phyloP scores from a whole-genome alignment of 495 filamentous ascomycete genomes.

The Aspergillus nidulans region DNA sequence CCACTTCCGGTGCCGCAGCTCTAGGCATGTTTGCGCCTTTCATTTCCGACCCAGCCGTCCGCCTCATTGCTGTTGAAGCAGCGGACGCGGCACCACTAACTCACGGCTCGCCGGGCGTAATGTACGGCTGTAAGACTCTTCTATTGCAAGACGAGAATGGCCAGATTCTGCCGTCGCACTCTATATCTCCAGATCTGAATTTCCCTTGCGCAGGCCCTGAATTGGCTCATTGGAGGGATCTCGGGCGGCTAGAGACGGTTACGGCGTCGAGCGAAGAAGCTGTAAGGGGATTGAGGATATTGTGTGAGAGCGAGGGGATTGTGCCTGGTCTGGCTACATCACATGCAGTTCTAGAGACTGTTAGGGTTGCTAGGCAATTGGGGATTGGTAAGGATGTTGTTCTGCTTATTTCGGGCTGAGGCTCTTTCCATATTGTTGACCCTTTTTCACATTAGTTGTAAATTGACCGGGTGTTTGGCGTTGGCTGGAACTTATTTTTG shows the following conservation, averaged over 20 bases:
- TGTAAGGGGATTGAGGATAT: conserved; percentile 28
- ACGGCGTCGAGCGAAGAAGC: conserved; percentile 31
- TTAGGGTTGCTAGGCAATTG: conserved; percentile 26
- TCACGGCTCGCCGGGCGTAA: conserved; percentile 26
- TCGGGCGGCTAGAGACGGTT: conserved; percentile 25
- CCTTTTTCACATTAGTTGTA: too few species aligned
- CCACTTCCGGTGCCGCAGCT: conserved; percentile 26
- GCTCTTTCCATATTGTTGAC: neutral
- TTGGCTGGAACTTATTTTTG: neutral
- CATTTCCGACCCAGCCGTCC: conserved; percentile 13
- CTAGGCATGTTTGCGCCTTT: conserved; percentile 32
- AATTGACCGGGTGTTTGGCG: neutral
- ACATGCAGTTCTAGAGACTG: conserved; percentile 26
- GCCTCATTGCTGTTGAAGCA: conserved; percentile 28
- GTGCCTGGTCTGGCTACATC: conserved; percentile 29
- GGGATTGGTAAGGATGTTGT: conserved; percentile 32
- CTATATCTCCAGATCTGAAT: conserved; percentile 33
- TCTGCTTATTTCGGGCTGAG: conserved; percentile 29
- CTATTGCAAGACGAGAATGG: conserved; percentile 31
- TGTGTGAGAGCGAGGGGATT: conserved; percentile 29
- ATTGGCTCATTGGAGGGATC: conserved; percentile 31
- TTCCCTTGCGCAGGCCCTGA: conserved; percentile 32
- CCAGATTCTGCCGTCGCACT: conserved; percentile 28
- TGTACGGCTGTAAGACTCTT: conserved; percentile 30
- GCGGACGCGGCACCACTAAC: conserved; percentile 23